phyloP scores from a whole-genome alignment of 768 basidiomycete genomes.

The Nidularia sp. region DNA sequence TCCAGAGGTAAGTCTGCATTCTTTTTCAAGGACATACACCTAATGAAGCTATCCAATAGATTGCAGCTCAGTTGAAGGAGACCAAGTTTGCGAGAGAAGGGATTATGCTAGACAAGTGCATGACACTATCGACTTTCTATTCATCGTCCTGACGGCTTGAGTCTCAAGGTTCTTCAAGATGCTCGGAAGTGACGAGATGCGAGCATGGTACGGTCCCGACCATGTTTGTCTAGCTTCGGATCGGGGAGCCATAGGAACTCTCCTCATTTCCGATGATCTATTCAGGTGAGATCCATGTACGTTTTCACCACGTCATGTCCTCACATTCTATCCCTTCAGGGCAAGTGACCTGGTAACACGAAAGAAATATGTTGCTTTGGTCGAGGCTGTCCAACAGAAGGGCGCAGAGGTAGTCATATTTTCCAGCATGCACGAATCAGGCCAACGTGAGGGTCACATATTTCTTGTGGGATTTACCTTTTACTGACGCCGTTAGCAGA shows the following conservation, averaged over 20 bases:
- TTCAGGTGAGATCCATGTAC: slow-evolving; percentile 59
- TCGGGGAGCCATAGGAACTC: slow-evolving; percentile 88
- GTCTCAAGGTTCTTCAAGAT: slow-evolving; percentile 89
- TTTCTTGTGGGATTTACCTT: neutral
- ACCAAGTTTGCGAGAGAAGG: slow-evolving; percentile 97
- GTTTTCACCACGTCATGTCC: neutral
- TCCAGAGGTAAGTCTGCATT: slow-evolving; percentile 66
- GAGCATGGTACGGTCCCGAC: slow-evolving; percentile 98
- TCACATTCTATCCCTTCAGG: slow-evolving; percentile 30
- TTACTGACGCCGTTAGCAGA: slow-evolving; percentile 43
- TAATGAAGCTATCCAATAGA: slow-evolving; percentile 32
- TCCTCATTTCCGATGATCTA: slow-evolving; percentile 92
- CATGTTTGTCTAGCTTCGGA: slow-evolving; percentile 91
- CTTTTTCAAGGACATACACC: neutral
- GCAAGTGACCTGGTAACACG: slow-evolving; percentile 75
- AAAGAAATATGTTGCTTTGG: slow-evolving; percentile 81
- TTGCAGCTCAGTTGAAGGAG: slow-evolving; percentile 76
- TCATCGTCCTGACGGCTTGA: neutral
- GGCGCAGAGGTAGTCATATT: slow-evolving; percentile 95
- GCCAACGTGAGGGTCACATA: slow-evolving; percentile 72
- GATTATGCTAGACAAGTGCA: slow-evolving; percentile 81
- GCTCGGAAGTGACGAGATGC: slow-evolving; percentile 89
- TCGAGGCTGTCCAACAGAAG: slow-evolving; percentile 83
- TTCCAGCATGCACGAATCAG: slow-evolving; percentile 99
- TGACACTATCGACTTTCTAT: neutral